Evolutionary conservation across 805 yeast genomes (phyloP).

Genomic region (Pichia exigua): DNA sequence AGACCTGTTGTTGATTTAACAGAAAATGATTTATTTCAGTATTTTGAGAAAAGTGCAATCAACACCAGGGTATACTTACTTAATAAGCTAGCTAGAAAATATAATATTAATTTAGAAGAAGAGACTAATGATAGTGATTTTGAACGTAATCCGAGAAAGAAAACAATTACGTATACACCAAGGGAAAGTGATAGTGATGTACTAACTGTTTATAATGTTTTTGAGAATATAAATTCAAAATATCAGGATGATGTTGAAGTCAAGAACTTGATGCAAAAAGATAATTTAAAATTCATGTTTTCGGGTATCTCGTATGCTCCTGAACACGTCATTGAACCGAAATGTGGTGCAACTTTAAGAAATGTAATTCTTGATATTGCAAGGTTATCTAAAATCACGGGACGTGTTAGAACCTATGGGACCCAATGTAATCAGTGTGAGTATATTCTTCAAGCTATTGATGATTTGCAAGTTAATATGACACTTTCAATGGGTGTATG

Average conservation of each 20-base stretch:
- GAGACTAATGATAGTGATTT: too few relatives aligned
- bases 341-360: conserved; percentile 41
- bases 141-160: neutral
- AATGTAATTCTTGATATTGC: conserved; percentile 53
- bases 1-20: neutral
- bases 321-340: conserved; percentile 38
- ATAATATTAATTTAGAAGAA: neutral
- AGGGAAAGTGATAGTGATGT: conserved; percentile 1
- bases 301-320: conserved; percentile 61
- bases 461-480: conserved; percentile 42
- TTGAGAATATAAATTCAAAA: conserved; percentile 27
- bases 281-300: conserved; percentile 32
- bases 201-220: conserved; percentile 6
- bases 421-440: conserved; percentile 54
- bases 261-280: conserved; percentile 29
- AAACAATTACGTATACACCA: neutral
- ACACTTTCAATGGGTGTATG: conserved; percentile 56
- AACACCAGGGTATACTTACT: neutral
- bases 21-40: conserved; percentile 2
- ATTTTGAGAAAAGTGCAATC: neutral
- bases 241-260: conserved; percentile 32
- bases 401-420: conserved; percentile 49
- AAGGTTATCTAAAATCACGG: conserved; percentile 49
- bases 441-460: conserved; percentile 44
- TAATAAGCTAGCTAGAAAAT: neutral